Base-by-base conservation (phyloP, 805 yeast species). In the Hanseniaspora meyeri region DNA sequence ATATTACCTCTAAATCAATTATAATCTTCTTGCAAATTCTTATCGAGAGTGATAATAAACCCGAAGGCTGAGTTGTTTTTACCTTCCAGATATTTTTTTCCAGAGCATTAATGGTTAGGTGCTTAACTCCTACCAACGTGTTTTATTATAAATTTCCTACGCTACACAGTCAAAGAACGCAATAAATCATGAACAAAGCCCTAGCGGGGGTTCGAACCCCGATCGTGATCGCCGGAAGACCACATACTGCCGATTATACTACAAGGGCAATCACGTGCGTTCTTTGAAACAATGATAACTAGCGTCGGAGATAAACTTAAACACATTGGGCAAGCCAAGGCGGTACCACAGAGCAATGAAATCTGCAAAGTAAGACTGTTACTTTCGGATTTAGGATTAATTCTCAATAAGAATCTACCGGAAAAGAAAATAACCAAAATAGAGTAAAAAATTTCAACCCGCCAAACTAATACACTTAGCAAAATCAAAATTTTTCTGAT, bases 121-220 rank as follows among this genome's bases (percentile, higher is more conserved):
- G 37, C 37, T 34, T 34, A 34, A 34, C 37, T 34, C 37, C 37
- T 34, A 12, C 37, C 14, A 11, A 34, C 7, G 14, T 10, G 11
- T 34, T 34, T 24, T 24, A 5, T 4, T 3, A 4, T 24, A 4
- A 4, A 24, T 24, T 5, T 24, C 27, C 27, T 24, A 24, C 17
- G 36, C 36, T 32, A 32, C 36, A 32, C 4, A 9, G 36, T 40
- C 40, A 49, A 50, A 50, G 57, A 47, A 43, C 49, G 42, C 50
- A 57, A 24, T 24, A 24, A 43, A 31, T 10, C 24, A 24, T 43
- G 55, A 46, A 24, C 43, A 8, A 12, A 69, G 76, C 76, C 76
- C 76, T 74, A 69, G 72, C 76, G 76, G 76, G 74, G 77, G 73
- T 66, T 73, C 77, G 77, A 73, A 73, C 77, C 74, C 76, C 76